A percentile compares a stretch with the other conserved stretches of the same genome.
phyloP scores from a whole-genome alignment of 257 asterid species.

The Cordia subcordata region DNA sequence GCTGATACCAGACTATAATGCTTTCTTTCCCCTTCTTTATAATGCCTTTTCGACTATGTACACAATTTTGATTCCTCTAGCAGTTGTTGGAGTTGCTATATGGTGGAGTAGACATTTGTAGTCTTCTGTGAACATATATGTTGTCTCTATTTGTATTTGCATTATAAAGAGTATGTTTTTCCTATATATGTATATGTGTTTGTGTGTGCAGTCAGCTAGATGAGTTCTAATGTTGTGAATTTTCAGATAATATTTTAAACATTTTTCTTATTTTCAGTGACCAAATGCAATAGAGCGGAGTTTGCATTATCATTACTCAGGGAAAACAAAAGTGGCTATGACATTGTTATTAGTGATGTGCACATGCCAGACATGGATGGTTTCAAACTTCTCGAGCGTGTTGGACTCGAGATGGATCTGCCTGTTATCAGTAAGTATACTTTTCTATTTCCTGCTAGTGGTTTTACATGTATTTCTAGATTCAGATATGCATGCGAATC shows the following conservation, averaged over 20 bases:
- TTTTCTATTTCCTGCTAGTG: neutral
- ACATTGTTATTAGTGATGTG: conserved; percentile 65
- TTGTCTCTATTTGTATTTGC: no score
- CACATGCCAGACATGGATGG: conserved; percentile 77
- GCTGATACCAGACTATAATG: no score
- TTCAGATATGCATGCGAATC: no score
- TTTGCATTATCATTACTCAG: conserved; percentile 45
- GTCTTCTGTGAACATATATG: no score
- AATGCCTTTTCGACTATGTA: neutral
- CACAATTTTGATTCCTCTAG: no score
- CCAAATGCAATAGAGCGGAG: conserved; percentile 41
- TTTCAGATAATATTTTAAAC: neutral
- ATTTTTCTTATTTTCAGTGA: conserved; percentile 28
- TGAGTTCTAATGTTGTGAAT: neutral
- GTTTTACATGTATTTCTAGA: neutral
- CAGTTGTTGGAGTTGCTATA: no score
- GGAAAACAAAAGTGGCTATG: conserved; percentile 46
- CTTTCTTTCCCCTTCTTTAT: no score
- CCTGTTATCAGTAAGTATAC: conserved; percentile 56
- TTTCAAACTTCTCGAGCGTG: conserved; percentile 57
- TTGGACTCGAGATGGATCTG: conserved; percentile 63
- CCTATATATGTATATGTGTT: no score
- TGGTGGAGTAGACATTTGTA: no score
- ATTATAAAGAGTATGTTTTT: no score
- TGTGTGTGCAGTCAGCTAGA: no score